Conservation (phyloP, 345 rosid species). For the Murraya paniculata region DNA sequence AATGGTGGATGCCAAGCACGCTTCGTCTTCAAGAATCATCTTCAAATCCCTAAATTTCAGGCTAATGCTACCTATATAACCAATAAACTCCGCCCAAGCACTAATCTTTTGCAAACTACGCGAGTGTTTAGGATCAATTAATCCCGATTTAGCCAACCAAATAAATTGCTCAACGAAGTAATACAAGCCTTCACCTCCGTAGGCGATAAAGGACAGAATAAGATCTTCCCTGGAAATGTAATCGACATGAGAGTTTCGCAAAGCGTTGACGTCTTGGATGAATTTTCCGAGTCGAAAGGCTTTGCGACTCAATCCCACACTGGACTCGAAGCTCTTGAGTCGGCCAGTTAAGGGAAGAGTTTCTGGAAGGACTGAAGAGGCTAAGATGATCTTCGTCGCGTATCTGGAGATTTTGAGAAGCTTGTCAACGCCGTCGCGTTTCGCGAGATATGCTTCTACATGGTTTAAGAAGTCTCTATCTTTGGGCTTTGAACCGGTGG, state of each 20-base stretch:
- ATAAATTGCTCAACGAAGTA: slow-evolving; percentile 81
- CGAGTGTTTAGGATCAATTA: slow-evolving; percentile 56
- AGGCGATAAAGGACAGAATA: slow-evolving; percentile 48
- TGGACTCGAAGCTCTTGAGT: slow-evolving; percentile 82
- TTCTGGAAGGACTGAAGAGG: slow-evolving; percentile 60
- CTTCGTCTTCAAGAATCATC: slow-evolving; percentile 47
- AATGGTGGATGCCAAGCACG: slow-evolving; percentile 44
- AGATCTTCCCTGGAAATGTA: slow-evolving; percentile 45
- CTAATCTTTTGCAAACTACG: slow-evolving; percentile 56
- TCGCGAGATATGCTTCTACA: slow-evolving; percentile 73
- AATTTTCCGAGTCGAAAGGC: slow-evolving; percentile 95
- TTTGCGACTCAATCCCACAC: slow-evolving; percentile 93
- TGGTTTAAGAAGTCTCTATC: slow-evolving; percentile 59
- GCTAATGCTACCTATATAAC: slow-evolving; percentile 67
- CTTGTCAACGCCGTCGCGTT: slow-evolving; percentile 90
- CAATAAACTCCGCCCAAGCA: slow-evolving; percentile 80
- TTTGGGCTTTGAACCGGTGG: slow-evolving; percentile 13
- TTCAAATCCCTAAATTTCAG: slow-evolving; percentile 73
- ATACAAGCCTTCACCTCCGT: slow-evolving; percentile 85
- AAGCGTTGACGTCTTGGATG: slow-evolving; percentile 75
- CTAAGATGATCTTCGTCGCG: slow-evolving; percentile 76
- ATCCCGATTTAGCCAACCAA: slow-evolving; percentile 84
- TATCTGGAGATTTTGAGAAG: slow-evolving; percentile 85
- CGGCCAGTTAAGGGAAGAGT: slow-evolving; percentile 33
- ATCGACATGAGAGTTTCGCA: slow-evolving; percentile 49